Base-by-base conservation (phyloP, 1,284 basidiomycete species). In the Hypsizygus ulmarius region DNA sequence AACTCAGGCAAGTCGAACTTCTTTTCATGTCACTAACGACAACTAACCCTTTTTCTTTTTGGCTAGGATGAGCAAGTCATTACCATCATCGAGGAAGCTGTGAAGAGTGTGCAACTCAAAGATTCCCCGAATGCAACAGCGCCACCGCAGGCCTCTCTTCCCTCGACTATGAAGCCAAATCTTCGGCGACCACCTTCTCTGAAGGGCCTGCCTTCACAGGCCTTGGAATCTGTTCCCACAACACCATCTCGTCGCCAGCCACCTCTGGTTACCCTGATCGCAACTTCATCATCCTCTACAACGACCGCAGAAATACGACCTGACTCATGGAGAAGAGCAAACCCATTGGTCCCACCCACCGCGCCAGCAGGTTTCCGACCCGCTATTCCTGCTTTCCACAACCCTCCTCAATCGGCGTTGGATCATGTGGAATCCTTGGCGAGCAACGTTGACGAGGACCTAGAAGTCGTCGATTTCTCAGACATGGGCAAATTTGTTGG, bases 381-480 rank as follows among this genome's bases (percentile, higher is more conserved):
- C 33, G 14, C 52, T 9, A 42, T 63, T 25, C 62, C 69, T 42
- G 63, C 68, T 40, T 64, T 69, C 37, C 63, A 68, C 11, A 55
- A 65, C 40, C 63, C 65, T 28, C 62, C 73, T 12, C 68, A 70
- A 10, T 78, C 64, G 71, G 16, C 67, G 66, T 15, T 79, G 34
- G 72, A 78, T 41, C 71, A 72, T 50, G 66, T 75, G 7, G 74
- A 77, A 52, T 64, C 73, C 11, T 64, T 82, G n/a, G 65, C 68
- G n/a, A 64, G 73, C 36, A 65, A 68, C 48, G 64, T 70, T 3
- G 78, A 77, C 21, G 84, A 84, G 52, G 77, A 82, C 42, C 70
- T 90, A 3, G 87, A 90, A 58, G 77, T 87, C 11, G 74, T 92
- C 14, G 87, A 91, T 59, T 91, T 89, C 59, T 78, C 77, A 9